These are phyloP conservation scores for Candida vartiovaarae DNA, from an alignment of 805 yeast species.

Conservation along the genomic window DNA sequence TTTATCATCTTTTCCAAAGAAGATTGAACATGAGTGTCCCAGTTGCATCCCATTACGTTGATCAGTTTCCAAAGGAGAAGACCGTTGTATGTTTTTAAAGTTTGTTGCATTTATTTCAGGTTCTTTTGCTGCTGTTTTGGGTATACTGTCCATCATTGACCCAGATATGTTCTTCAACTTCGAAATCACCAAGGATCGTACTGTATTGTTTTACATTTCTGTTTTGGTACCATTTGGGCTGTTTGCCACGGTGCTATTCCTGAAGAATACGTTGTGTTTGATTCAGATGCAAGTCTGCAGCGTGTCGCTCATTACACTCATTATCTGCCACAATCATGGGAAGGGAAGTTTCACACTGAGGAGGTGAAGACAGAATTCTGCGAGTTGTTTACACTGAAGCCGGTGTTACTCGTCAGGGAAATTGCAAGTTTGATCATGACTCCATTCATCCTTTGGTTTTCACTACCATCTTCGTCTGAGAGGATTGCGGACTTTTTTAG, in stretches of 20 bases:
- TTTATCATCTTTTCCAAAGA: conserved; percentile 79
- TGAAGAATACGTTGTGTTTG: conserved; percentile 66
- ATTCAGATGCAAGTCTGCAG: conserved; percentile 81
- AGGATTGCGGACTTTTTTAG: conserved; percentile 84
- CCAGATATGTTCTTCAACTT: conserved; percentile 88
- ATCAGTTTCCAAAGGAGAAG: conserved; percentile 86
- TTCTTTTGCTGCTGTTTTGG: conserved; percentile 83
- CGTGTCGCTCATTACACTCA: conserved; percentile 85
- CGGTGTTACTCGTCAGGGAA: conserved; percentile 68
- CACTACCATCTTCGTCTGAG: conserved; percentile 66
- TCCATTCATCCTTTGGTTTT: conserved; percentile 86
- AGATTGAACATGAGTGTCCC: conserved; percentile 71
- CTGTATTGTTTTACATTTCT: conserved; percentile 83
- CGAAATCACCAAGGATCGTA: conserved; percentile 74
- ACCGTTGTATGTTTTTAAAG: conserved; percentile 45
- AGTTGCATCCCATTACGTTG: conserved; percentile 75
- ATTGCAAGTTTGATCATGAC: conserved; percentile 74
- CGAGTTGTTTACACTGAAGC: conserved; percentile 63
- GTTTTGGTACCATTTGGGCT: conserved; percentile 87
- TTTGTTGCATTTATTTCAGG: conserved; percentile 76
- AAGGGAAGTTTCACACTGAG: conserved; percentile 75
- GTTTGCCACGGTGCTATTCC: conserved; percentile 66
- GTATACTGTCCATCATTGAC: conserved; percentile 67
- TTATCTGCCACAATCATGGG: conserved; percentile 84
- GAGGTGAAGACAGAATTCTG: conserved; percentile 81